Evolutionary conservation across 2,329 filamentous ascomycete genomes (phyloP).

Genomic region (Periconia sp.): DNA sequence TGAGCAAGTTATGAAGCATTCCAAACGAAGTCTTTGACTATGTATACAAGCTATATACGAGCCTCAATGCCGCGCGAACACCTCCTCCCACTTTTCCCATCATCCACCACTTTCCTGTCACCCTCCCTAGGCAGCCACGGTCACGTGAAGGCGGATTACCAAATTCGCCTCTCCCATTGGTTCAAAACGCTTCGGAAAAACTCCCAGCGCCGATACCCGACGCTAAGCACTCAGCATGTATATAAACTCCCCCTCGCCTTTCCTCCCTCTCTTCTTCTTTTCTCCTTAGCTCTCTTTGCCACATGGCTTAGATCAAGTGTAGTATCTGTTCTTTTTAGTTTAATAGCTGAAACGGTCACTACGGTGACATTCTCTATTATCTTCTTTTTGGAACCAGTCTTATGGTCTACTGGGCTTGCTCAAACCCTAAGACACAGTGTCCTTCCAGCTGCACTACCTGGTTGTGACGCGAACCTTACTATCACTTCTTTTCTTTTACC

Average conservation of each 20-base stretch:
- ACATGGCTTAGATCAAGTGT: constrained; percentile 1
- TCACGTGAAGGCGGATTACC: too few species aligned
- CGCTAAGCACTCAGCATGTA: neutral
- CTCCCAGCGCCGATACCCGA: too few species aligned
- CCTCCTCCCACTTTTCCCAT: too few species aligned
- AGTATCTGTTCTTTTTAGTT: neutral
- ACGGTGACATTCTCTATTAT: neutral
- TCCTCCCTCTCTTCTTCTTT: neutral
- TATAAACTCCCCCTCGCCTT: neutral
- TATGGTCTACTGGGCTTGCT: neutral
- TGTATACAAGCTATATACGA: too few species aligned
- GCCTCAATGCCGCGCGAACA: too few species aligned
- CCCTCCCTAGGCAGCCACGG: too few species aligned
- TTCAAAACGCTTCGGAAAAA: too few species aligned
- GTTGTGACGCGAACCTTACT: neutral
- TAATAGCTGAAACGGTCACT: neutral
- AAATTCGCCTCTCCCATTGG: too few species aligned
- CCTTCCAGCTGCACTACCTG: neutral
- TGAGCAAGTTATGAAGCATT: too few species aligned
- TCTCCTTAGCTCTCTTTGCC: constrained; percentile 3
- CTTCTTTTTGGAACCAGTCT: neutral
- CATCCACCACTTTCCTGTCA: too few species aligned
- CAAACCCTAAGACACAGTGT: neutral
- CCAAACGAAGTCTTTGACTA: too few species aligned
- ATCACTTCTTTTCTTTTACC: neutral